Evolutionary conservation across 805 yeast genomes (phyloP).

Genomic region (Barnettozyma vustinii): DNA sequence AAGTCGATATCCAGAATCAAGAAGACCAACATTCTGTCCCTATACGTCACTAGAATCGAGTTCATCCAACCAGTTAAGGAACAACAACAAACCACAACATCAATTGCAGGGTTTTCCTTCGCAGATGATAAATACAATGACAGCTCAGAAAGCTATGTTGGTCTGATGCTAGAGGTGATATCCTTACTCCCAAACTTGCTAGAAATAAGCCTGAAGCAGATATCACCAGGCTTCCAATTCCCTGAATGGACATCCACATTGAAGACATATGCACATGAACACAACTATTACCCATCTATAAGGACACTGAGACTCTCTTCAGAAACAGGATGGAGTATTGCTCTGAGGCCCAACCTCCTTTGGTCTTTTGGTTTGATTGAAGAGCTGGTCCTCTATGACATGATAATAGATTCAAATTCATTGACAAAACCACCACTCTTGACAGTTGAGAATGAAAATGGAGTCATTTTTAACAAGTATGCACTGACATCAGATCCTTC

Average conservation of each 20-base stretch:
- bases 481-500: slow-evolving; percentile 14
- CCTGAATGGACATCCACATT: slow-evolving; percentile 26
- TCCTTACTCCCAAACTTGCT: slow-evolving; percentile 43
- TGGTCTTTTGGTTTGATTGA: slow-evolving; percentile 41
- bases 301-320: slow-evolving; percentile 34
- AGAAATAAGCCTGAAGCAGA: slow-evolving; percentile 36
- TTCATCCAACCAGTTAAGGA: slow-evolving; percentile 19
- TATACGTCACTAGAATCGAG: slow-evolving; percentile 18
- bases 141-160: slow-evolving; percentile 24
- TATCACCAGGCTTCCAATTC: slow-evolving; percentile 46
- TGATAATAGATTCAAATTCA: slow-evolving; percentile 42
- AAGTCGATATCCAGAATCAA: slow-evolving; percentile 32
- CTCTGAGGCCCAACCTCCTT: slow-evolving; percentile 42
- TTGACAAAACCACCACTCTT: slow-evolving; percentile 24
- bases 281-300: slow-evolving; percentile 24
- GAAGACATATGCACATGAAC: slow-evolving; percentile 24
- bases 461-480: slow-evolving; percentile 18
- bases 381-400: slow-evolving; percentile 38
- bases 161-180: slow-evolving; percentile 35
- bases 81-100: slow-evolving; percentile 7
- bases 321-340: slow-evolving; percentile 48
- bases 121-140: slow-evolving; percentile 19
- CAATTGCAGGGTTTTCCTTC: slow-evolving; percentile 22
- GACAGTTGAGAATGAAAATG: slow-evolving; percentile 21
- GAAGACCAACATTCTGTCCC: slow-evolving; percentile 20